Conservation (phyloP, 306 rosid genomes). For the Vachellia collinsii region DNA sequence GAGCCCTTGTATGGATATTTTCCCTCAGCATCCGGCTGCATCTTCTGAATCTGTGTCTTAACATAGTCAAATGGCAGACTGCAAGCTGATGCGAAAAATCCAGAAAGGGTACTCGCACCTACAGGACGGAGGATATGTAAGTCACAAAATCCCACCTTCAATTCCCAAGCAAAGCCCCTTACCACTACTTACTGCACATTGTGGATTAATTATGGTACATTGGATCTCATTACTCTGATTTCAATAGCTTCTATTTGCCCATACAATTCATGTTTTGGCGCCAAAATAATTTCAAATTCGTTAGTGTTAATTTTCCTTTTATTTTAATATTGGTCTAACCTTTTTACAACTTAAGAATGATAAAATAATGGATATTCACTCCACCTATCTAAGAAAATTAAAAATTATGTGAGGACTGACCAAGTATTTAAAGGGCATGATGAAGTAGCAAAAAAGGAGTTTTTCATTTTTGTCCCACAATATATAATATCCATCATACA, state of each 20-base stretch:
- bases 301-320: not conserved
- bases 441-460: not conserved
- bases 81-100: conserved; percentile 27
- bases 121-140: not conserved
- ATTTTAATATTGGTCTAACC: not conserved
- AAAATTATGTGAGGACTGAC: not conserved
- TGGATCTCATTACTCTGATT: not conserved
- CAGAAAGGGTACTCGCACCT: conserved; percentile 22
- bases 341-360: not conserved
- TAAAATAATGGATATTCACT: not conserved
- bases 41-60: conserved; percentile 24
- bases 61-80: conserved; percentile 28
- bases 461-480: not conserved
- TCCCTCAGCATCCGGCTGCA: conserved; percentile 24
- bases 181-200: not conserved
- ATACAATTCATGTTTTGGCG: not conserved
- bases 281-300: not conserved
- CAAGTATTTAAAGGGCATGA: not conserved
- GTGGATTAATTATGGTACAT: not conserved
- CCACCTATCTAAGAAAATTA: not conserved
- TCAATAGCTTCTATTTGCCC: not conserved
- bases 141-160: not conserved
- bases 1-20: conserved; percentile 4
- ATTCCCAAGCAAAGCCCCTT: not conserved
- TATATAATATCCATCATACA: not conserved